These are phyloP conservation scores for Gigaspora rosea DNA, from an alignment of 192 early-diverging fungal species.

Conservation along the genomic window DNA sequence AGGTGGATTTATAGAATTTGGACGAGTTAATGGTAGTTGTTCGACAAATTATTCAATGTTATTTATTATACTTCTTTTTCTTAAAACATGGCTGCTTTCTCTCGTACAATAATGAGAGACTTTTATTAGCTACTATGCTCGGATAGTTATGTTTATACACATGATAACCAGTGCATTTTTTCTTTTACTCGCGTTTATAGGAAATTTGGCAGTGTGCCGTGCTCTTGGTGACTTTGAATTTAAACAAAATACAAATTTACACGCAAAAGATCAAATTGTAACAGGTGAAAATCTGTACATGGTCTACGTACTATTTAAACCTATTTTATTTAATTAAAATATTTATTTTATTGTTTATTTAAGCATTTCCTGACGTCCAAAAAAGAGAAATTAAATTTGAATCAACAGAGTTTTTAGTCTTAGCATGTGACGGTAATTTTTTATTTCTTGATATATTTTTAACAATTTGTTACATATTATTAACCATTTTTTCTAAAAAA, in stretches of 20 bases:
- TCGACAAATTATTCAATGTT: too few relatives aligned
- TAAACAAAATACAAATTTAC: constrained; percentile 80
- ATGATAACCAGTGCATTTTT: constrained; percentile 21
- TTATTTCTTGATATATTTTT: too few relatives aligned
- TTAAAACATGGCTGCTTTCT: neutral
- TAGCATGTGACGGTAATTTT: constrained; percentile 91
- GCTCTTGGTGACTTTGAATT: constrained; percentile 99
- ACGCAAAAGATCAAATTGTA: constrained; percentile 89
- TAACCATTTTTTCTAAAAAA: neutral
- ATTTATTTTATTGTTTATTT: neutral
- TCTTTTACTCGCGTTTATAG: constrained; percentile 35
- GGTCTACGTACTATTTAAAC: too few relatives aligned
- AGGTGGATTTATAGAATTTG: constrained; percentile 98
- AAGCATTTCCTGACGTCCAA: constrained; percentile 82
- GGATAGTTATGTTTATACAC: constrained; percentile 17
- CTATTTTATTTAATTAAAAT: neutral
- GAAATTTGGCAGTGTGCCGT: constrained; percentile 93
- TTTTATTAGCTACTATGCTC: constrained; percentile 8
- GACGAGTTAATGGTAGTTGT: constrained; percentile 89
- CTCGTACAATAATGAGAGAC: neutral
- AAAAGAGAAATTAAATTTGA: constrained; percentile 53
- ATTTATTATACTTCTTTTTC: neutral
- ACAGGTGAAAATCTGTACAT: constrained; percentile 54
- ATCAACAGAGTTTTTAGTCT: constrained; percentile 89
- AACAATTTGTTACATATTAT: too few relatives aligned